These are phyloP conservation scores for Musa troglodytarum DNA, from an alignment of 176 grass and related monocot species.

Conservation along the genomic window DNA sequence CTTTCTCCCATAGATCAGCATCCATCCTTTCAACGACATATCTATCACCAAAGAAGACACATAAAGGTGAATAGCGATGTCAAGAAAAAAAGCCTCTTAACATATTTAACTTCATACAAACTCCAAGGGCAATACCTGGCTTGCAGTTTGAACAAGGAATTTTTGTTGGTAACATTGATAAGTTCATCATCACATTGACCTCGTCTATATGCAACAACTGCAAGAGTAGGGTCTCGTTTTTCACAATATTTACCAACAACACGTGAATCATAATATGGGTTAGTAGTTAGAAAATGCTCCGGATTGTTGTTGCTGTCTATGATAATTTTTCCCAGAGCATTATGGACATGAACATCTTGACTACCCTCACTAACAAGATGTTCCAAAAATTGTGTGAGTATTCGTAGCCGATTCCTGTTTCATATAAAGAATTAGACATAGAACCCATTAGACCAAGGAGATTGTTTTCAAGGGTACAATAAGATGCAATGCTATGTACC, in stretches of 20 bases:
- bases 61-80: not conserved
- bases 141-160: constrained; percentile 93
- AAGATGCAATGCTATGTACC: constrained; percentile 28
- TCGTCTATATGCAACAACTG: constrained; percentile 89
- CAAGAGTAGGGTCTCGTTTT: constrained; percentile 87
- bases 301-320: constrained; percentile 97
- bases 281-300: constrained; percentile 93
- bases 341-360: constrained; percentile 97
- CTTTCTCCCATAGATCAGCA: constrained; percentile 89
- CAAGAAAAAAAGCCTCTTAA: not conserved
- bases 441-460: constrained; percentile 1
- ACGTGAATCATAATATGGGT: constrained; percentile 93
- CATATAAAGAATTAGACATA: not conserved
- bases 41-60: constrained; percentile 34
- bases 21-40: constrained; percentile 99
- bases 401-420: constrained; percentile 70
- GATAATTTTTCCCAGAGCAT: constrained; percentile 94
- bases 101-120: constrained; percentile 11
- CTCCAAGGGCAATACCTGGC: constrained; percentile 51
- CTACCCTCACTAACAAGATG: constrained; percentile 92
- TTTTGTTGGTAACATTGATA: constrained; percentile 87
- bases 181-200: constrained; percentile 94
- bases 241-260: constrained; percentile 98
- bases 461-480: not conserved
- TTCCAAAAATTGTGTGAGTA: constrained; percentile 92